A percentile compares a stretch with the other conserved stretches of the same genome.
Conservation (phyloP, 352 stramenopile species). For the Globisporangium canariense region DNA sequence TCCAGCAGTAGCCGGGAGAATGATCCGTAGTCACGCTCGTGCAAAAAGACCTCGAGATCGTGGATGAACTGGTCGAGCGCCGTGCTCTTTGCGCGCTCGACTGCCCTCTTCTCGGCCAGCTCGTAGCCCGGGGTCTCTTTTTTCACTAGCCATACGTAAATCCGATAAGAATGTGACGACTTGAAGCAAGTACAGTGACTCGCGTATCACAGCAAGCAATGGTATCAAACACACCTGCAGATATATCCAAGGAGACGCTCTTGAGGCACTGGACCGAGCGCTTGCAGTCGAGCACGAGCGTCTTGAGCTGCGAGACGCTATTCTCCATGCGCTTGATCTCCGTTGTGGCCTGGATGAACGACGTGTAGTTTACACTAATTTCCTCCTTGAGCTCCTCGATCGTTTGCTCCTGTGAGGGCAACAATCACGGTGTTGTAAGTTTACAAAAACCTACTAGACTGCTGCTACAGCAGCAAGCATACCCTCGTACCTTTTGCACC, state of each 20-base stretch:
- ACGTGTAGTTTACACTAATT: conserved; percentile 79
- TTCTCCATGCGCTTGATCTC: conserved; percentile 87
- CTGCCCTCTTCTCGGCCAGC: conserved; percentile 42
- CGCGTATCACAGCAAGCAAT: neutral
- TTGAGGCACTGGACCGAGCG: conserved; percentile 62
- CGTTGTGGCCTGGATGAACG: conserved; percentile 65
- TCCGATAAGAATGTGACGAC: neutral
- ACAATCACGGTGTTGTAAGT: neutral
- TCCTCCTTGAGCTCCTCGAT: conserved; percentile 82
- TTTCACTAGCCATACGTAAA: conserved; percentile 32
- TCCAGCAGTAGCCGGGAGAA: conserved; percentile 55
- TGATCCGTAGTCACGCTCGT: conserved; percentile 62
- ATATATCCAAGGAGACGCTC: conserved; percentile 41
- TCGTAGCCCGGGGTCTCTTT: conserved; percentile 31
- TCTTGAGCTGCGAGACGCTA: conserved; percentile 77
- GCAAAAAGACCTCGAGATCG: conserved; percentile 62
- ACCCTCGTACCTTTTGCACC: conserved; percentile 48
- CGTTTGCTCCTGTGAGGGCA: conserved; percentile 52
- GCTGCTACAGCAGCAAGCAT: no score
- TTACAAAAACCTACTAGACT: no score
- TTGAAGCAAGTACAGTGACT: neutral
- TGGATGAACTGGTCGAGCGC: conserved; percentile 56
- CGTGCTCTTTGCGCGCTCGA: conserved; percentile 45
- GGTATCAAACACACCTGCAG: conserved; percentile 24
- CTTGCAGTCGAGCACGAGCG: conserved; percentile 72